A percentile compares a stretch with the other conserved stretches of the same genome.
Conservation (phyloP, 2,329 filamentous ascomycete species). For the Penicillium capsulatum region DNA sequence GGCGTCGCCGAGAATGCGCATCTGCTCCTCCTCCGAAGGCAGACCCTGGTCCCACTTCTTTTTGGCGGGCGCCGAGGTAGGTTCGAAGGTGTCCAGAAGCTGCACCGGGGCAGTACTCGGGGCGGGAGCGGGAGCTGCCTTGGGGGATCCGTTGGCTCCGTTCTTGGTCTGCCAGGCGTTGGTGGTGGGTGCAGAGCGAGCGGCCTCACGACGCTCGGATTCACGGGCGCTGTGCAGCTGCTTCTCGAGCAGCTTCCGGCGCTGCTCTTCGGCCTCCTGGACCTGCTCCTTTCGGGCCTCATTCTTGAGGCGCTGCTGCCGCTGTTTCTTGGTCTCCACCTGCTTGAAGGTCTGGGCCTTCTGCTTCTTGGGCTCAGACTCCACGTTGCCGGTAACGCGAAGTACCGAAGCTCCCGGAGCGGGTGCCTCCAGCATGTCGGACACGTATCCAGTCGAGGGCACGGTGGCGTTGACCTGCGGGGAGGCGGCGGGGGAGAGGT, state of each 20-base stretch:
- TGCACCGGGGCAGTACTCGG: constrained; percentile 20
- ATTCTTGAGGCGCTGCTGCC: constrained; percentile 84
- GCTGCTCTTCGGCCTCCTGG: constrained; percentile 72
- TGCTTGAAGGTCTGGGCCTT: constrained; percentile 58
- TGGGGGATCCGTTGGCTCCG: constrained; percentile 21
- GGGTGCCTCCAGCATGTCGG: constrained; percentile 83
- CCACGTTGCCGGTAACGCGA: constrained; percentile 67
- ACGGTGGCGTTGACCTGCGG: constrained; percentile 51
- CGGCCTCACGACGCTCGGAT: constrained; percentile 73
- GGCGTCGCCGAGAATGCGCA: constrained; percentile 48
- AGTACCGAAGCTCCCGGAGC: constrained; percentile 67
- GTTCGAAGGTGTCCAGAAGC: constrained; percentile 45
- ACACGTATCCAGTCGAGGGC: constrained; percentile 60
- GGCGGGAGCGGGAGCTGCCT: constrained; percentile 18
- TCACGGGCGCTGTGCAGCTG: constrained; percentile 78
- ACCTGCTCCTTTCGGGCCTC: constrained; percentile 72
- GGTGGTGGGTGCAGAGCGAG: constrained; percentile 43
- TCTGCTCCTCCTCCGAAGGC: constrained; percentile 59
- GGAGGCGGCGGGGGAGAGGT: constrained; percentile 66
- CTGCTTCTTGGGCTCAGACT: constrained; percentile 56
- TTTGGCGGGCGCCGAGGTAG: constrained; percentile 21
- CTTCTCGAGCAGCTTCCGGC: constrained; percentile 71
- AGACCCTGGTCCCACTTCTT: constrained; percentile 47
- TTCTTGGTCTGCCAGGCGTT: constrained; percentile 54
- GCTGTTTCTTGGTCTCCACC: constrained; percentile 87